These are phyloP conservation scores for Nitzschia putrida DNA, from an alignment of 108 stramenopile species.

Conservation along the genomic window DNA sequence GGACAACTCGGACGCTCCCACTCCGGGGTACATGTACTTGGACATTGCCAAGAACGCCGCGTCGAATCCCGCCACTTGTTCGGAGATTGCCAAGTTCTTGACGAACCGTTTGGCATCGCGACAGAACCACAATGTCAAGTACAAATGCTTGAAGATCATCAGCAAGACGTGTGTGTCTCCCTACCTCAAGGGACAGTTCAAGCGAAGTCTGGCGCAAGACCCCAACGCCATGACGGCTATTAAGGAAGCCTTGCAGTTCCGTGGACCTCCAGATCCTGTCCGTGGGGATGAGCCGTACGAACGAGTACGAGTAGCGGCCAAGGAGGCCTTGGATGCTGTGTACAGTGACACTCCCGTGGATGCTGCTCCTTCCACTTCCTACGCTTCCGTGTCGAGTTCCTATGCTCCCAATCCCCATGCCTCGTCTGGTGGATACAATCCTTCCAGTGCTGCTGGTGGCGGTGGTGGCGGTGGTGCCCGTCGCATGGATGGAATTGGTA, in stretches of 20 bases:
- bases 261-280: constrained; percentile 92
- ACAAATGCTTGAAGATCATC: constrained; percentile 85
- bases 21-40: constrained; percentile 96
- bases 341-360: constrained; percentile 71
- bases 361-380: background rate
- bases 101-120: constrained; percentile 65
- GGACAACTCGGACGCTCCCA: constrained; percentile 86
- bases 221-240: constrained; percentile 64
- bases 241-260: constrained; percentile 86
- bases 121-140: constrained; percentile 90
- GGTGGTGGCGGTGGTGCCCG: constrained; percentile 34
- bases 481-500: constrained; percentile 90
- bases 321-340: constrained; percentile 93
- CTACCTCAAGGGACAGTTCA: constrained; percentile 74
- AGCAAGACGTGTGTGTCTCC: constrained; percentile 63
- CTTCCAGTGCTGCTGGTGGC: background rate
- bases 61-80: constrained; percentile 68
- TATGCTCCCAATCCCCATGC: constrained; percentile 29
- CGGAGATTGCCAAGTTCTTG: constrained; percentile 80
- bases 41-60: constrained; percentile 93
- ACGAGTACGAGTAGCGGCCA: constrained; percentile 88
- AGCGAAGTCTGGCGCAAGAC: constrained; percentile 85
- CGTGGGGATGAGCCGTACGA: constrained; percentile 93
- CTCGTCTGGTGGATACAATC: constrained; percentile 23
- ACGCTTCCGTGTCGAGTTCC: constrained; percentile 33